phyloP scores from a whole-genome alignment of 1,139 yeast genomes.

The Yarrowia galli region DNA sequence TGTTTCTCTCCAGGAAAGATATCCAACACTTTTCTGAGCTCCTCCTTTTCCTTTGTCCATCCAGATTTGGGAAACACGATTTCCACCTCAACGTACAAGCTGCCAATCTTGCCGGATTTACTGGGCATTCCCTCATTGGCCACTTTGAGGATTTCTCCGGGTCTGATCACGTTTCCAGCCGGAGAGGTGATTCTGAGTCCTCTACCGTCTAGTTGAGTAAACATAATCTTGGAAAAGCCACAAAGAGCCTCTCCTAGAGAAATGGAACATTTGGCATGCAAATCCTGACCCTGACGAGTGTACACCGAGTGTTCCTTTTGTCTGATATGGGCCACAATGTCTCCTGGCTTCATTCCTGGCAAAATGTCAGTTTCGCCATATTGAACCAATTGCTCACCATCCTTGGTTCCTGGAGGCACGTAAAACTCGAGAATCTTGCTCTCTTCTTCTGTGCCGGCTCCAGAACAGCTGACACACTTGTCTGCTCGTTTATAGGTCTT shows the following conservation, averaged over 20 bases:
- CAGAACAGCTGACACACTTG: slow-evolving; percentile 78
- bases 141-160: slow-evolving; percentile 73
- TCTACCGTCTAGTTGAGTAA: slow-evolving; percentile 85
- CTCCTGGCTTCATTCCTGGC: slow-evolving; percentile 75
- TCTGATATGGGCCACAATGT: slow-evolving; percentile 67
- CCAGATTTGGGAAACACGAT: slow-evolving; percentile 82
- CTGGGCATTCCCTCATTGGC: slow-evolving; percentile 89
- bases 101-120: slow-evolving; percentile 60
- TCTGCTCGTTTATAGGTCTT: slow-evolving; percentile 67
- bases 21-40: slow-evolving; percentile 45
- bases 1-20: slow-evolving; percentile 44
- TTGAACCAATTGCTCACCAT: slow-evolving; percentile 67
- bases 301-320: slow-evolving; percentile 59
- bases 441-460: slow-evolving; percentile 68
- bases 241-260: slow-evolving; percentile 82
- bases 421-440: slow-evolving; percentile 79
- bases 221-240: slow-evolving; percentile 73
- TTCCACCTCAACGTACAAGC: slow-evolving; percentile 71
- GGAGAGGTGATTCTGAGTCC: slow-evolving; percentile 69
- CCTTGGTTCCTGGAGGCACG: slow-evolving; percentile 71
- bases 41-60: slow-evolving; percentile 48
- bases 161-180: slow-evolving; percentile 71
- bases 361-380: slow-evolving; percentile 79
- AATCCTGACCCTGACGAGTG: slow-evolving; percentile 67
- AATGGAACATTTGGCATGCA: slow-evolving; percentile 65